Evolutionary conservation across 2,329 filamentous ascomycete species (phyloP), one percentile per base, ranked within the genome.

Genomic region (Penicillium sp.): DNA sequence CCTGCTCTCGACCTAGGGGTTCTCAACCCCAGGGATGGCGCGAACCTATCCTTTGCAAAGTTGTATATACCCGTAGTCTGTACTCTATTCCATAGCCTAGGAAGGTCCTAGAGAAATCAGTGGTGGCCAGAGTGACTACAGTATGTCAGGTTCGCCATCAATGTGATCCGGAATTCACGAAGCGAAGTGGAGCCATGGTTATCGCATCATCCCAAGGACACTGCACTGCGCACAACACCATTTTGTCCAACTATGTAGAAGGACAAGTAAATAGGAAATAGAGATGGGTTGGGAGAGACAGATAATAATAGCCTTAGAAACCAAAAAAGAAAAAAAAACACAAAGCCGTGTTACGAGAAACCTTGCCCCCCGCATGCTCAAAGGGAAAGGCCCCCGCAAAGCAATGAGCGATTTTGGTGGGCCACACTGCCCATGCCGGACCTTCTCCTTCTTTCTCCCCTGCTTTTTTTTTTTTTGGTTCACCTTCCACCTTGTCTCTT

Each of bases 391-490:
- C 47, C 56, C 55, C 59, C 51, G 51, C 51, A 56, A 59, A 56
- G 47, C 50, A 53, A 44, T 59, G 57, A 58, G 57, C 50, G 54
- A 59, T 57, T 59, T 59, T 55, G 55, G 56, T 54, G 47, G 50
- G 50, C 50, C 50, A 47, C 49, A 54, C 35, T 37, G 22, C 35
- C 52, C 50, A 51, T 55, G 49, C 52, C 52, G 50, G 52, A 49
- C 46, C 37, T 49, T 47, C 47, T 52, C 49, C 50, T 52, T 56
- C 48, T 54, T 55, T 55, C 50, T 52, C 48, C 52, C 55, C 45
- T 49, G 48, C 46, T 52, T 56, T 55, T 58, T 51, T 60, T 53
- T 54, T 54, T 54, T 57, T 50, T 48, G 28, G 31, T 16, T 47
- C 32, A 42, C 16, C 31, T 20, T 34, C 41, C 29, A 13, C 34